phyloP scores from a whole-genome alignment of 768 basidiomycete species.

The Boletus pseudo-olivaceus region DNA sequence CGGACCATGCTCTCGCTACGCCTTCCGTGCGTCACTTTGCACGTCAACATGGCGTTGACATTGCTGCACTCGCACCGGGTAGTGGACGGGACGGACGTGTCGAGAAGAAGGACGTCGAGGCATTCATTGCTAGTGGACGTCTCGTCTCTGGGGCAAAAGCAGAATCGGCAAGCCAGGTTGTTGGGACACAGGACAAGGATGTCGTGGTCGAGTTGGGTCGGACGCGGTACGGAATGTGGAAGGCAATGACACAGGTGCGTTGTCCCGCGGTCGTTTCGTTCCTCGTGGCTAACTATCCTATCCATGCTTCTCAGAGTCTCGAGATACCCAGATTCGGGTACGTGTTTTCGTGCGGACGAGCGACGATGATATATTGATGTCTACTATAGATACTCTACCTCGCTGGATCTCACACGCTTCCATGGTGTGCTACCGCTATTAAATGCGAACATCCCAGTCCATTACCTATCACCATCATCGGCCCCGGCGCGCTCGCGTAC shows the following conservation, averaged over 20 bases:
- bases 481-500: conserved; percentile 24
- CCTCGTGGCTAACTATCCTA: background rate
- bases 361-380: background rate
- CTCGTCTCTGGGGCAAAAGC: background rate
- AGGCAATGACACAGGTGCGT: conserved; percentile 78
- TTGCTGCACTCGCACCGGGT: conserved; percentile 55
- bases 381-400: conserved; percentile 59
- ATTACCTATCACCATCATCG: conserved; percentile 44
- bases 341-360: conserved; percentile 13
- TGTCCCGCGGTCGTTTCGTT: background rate
- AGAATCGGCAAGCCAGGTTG: background rate
- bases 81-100: conserved; percentile 74
- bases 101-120: conserved; percentile 71
- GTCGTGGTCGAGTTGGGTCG: conserved; percentile 68
- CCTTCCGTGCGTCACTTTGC: conserved; percentile 81
- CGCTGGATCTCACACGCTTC: conserved; percentile 69
- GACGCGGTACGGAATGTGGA: conserved; percentile 84
- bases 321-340: conserved; percentile 85
- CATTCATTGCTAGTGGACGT: conserved; percentile 39
- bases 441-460: conserved; percentile 65
- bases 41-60: conserved; percentile 58
- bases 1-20: conserved; percentile 54
- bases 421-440: conserved; percentile 59
- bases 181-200: conserved; percentile 35
- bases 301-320: conserved; percentile 51